phyloP scores from a whole-genome alignment of 2,329 filamentous ascomycete species.

The Colletotrichum aenigma region DNA sequence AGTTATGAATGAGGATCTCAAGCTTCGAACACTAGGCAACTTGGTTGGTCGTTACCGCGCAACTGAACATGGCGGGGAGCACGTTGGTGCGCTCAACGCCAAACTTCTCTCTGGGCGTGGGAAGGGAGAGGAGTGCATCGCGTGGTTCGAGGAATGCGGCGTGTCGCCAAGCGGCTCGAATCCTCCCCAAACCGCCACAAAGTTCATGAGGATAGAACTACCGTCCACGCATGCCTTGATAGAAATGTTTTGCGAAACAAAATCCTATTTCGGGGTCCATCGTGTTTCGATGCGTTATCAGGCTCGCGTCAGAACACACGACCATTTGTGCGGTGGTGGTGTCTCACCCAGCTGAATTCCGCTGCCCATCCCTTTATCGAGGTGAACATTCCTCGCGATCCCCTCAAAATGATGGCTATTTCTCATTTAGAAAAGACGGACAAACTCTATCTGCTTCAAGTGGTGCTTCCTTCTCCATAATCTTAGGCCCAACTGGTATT shows the following conservation, averaged over 20 bases:
- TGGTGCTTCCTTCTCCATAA: background rate
- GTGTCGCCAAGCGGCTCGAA: background rate
- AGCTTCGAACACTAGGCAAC: background rate
- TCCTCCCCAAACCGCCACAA: background rate
- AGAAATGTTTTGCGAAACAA: background rate
- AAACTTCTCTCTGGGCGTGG: background rate
- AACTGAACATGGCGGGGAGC: background rate
- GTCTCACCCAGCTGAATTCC: constrained; percentile 3
- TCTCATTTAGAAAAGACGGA: background rate
- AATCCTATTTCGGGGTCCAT: background rate
- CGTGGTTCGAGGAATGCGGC: background rate
- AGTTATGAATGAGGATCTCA: background rate
- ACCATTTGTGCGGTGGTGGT: background rate
- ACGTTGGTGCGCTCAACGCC: background rate
- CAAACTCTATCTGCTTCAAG: background rate
- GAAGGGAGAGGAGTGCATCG: background rate
- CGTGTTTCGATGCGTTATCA: background rate
- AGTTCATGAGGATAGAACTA: background rate
- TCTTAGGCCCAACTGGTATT: background rate
- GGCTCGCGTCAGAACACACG: background rate
- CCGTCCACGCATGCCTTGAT: background rate
- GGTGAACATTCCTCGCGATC: background rate
- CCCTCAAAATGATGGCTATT: constrained; percentile 9
- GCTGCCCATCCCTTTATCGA: constrained; percentile 15
- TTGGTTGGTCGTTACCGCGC: background rate